Conservation (phyloP, 139 green algal genomes). For the Edaphochlamys debaryana region DNA sequence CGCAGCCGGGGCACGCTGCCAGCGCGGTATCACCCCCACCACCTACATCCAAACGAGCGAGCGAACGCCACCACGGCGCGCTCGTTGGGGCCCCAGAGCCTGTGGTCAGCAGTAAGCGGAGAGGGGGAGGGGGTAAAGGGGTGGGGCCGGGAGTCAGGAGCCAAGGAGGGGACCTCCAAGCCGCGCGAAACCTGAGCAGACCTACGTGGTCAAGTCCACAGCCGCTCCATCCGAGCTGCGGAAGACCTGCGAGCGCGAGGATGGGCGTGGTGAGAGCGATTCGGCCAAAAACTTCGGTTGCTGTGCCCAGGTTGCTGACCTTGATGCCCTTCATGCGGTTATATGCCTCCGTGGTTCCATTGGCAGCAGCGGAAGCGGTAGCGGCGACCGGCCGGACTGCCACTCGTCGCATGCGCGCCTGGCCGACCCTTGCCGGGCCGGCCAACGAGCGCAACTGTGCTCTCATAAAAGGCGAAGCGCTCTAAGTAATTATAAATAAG, state of each 20-base stretch:
- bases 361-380: background rate
- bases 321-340: constrained; percentile 31
- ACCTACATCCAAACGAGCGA: constrained; percentile 83
- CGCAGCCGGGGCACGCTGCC: too few species aligned
- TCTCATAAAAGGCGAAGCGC: too few species aligned
- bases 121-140: too few species aligned
- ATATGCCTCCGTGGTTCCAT: constrained; percentile 16
- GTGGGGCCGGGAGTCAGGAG: too few species aligned
- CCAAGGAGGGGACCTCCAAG: constrained; percentile 54
- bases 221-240: background rate
- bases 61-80: constrained; percentile 70
- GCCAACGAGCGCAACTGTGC: too few species aligned
- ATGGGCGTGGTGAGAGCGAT: too few species aligned
- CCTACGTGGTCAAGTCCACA: background rate
- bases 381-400: too few species aligned
- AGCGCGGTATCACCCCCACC: constrained; percentile 68
- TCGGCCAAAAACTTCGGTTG: too few species aligned
- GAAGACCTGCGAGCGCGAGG: background rate
- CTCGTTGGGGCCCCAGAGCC: constrained; percentile 73
- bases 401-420: too few species aligned
- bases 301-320: background rate
- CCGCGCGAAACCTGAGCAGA: constrained; percentile 51
- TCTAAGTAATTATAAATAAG: too few species aligned
- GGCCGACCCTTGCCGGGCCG: too few species aligned
- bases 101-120: too few species aligned